These are phyloP conservation scores for Malassezia restricta DNA, from an alignment of 1,284 basidiomycete species.

Conservation along the genomic window DNA sequence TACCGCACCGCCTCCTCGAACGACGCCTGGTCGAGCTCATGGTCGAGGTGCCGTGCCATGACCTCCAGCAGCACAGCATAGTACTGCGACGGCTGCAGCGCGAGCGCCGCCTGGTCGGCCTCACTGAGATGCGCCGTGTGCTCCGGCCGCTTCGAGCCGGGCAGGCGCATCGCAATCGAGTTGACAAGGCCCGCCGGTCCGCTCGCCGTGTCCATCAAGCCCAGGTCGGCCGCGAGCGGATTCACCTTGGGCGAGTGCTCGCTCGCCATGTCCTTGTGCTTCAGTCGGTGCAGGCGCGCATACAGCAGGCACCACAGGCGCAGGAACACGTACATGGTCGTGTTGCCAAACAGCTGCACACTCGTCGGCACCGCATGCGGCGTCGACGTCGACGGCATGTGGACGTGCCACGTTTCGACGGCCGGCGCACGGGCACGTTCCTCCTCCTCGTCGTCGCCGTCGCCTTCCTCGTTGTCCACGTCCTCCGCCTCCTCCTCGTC, in stretches of 20 bases:
- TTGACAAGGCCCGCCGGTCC: slow-evolving; percentile 46
- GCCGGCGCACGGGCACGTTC: slow-evolving; percentile 18
- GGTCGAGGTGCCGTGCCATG: slow-evolving; percentile 86
- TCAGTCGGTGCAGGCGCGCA: slow-evolving; percentile 69
- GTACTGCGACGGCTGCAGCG: slow-evolving; percentile 51
- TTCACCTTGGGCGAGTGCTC: slow-evolving; percentile 49
- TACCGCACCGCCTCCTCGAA: slow-evolving; percentile 92
- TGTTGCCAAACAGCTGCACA: slow-evolving; percentile 73
- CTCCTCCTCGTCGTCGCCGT: background rate
- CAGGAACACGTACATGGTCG: slow-evolving; percentile 77
- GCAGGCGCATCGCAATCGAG: slow-evolving; percentile 14
- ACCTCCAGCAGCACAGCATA: slow-evolving; percentile 80
- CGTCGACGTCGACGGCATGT: slow-evolving; percentile 25
- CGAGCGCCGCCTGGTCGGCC: slow-evolving; percentile 31
- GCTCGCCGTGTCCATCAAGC: slow-evolving; percentile 52
- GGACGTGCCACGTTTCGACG: slow-evolving; percentile 49
- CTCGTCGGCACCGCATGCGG: slow-evolving; percentile 29
- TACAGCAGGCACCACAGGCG: slow-evolving; percentile 71
- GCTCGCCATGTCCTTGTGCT: slow-evolving; percentile 47
- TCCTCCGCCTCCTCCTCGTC: slow-evolving; percentile 38
- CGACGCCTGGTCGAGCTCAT: slow-evolving; percentile 72
- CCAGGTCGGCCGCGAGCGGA: slow-evolving; percentile 55
- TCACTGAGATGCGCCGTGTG: slow-evolving; percentile 24
- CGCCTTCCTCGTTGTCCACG: background rate
- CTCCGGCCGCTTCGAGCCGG: slow-evolving; percentile 9